Evolutionary conservation across 208 protist species (phyloP).

Genomic region (Kentomonas sorsogonicus): DNA sequence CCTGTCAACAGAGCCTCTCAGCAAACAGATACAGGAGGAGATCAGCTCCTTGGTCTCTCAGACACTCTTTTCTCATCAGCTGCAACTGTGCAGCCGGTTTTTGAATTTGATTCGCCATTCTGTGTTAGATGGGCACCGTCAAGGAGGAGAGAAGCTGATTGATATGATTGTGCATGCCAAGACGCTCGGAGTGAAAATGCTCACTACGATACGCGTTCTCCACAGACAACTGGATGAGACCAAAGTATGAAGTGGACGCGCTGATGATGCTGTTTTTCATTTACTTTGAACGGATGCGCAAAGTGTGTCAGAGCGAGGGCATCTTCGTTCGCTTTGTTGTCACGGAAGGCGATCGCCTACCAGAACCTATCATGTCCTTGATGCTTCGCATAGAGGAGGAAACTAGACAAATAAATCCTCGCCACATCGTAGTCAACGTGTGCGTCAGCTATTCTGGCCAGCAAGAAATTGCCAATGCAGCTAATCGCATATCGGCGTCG

Average conservation of each 20-base stretch:
- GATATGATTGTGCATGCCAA: conserved; percentile 70
- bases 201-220: conserved; percentile 90
- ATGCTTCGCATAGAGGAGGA: conserved; percentile 71
- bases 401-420: conserved; percentile 31
- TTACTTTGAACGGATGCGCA: conserved; percentile 72
- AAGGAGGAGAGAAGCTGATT: conserved; percentile 75
- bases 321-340: conserved; percentile 88
- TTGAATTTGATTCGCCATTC: conserved; percentile 40
- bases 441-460: conserved; percentile 88
- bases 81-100: conserved; percentile 21
- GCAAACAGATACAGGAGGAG: no score
- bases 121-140: conserved; percentile 69
- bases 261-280: conserved; percentile 80
- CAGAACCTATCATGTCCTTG: conserved; percentile 36
- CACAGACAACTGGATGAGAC: conserved; percentile 83
- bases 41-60: no score
- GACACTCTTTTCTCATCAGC: no score
- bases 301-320: conserved; percentile 34
- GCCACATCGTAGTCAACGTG: conserved; percentile 74
- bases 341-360: conserved; percentile 46
- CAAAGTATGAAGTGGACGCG: conserved; percentile 64
- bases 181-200: conserved; percentile 52
- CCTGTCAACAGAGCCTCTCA: no score
- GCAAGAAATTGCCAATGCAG: conserved; percentile 57
- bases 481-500: conserved; percentile 36